Evolutionary conservation across 2,329 filamentous ascomycete genomes (phyloP).

Genomic region (Epicoccum sorghinum): DNA sequence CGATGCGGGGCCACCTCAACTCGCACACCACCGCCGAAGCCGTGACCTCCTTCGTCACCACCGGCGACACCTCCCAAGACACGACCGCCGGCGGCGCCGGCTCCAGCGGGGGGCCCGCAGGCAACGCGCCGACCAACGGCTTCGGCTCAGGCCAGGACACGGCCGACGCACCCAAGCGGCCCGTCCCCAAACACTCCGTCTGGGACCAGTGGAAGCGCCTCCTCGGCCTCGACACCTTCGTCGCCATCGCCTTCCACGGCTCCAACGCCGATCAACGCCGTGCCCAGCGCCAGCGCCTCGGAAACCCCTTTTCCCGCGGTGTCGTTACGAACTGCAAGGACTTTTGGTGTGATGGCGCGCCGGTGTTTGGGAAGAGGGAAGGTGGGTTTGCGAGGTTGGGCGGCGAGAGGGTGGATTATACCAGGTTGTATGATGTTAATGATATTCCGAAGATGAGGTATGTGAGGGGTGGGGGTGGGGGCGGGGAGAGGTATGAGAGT

Average conservation of each 20-base stretch:
- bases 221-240: conserved; percentile 89
- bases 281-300: conserved; percentile 49
- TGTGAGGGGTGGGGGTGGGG: conserved; percentile 47
- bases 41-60: conserved; percentile 76
- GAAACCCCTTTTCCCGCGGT: conserved; percentile 86
- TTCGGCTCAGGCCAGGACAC: conserved; percentile 66
- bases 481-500: conserved; percentile 64
- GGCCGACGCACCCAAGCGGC: conserved; percentile 41
- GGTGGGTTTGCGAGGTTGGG: conserved; percentile 77
- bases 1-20: conserved; percentile 82
- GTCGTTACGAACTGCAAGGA: conserved; percentile 89
- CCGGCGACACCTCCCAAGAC: conserved; percentile 68
- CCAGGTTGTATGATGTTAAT: conserved; percentile 88
- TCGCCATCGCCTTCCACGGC: conserved; percentile 84
- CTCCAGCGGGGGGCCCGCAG: conserved; percentile 10
- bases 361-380: conserved; percentile 76
- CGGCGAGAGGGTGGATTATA: conserved; percentile 84
- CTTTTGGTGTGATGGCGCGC: conserved; percentile 92
- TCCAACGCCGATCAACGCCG: conserved; percentile 56
- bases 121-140: conserved; percentile 54
- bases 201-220: conserved; percentile 82
- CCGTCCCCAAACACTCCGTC: conserved; percentile 68
- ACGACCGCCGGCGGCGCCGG: conserved; percentile 36
- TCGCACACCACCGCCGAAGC: conserved; percentile 62
- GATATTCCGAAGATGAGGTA: conserved; percentile 77